These are phyloP conservation scores for Akanthomyces uredinophilus DNA, from an alignment of 2,329 filamentous ascomycete species.

Conservation along the genomic window DNA sequence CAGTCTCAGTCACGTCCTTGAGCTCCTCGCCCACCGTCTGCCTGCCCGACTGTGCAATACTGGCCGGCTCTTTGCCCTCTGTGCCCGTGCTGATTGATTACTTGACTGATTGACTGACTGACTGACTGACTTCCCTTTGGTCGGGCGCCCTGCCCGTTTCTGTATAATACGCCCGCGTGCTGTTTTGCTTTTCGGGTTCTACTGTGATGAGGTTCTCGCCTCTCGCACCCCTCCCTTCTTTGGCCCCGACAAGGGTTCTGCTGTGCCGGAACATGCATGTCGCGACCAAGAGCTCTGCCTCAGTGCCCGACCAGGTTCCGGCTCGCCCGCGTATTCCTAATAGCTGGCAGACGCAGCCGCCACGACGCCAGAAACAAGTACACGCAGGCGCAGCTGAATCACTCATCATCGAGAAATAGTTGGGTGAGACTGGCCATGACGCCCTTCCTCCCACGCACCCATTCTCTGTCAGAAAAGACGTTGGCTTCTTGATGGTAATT, in stretches of 20 bases:
- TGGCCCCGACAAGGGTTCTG: too few species aligned
- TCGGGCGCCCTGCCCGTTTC: too few species aligned
- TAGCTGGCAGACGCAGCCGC: too few species aligned
- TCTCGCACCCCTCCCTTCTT: too few species aligned
- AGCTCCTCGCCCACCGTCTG: background rate
- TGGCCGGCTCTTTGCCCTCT: background rate
- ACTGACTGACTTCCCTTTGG: too few species aligned
- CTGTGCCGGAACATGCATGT: too few species aligned
- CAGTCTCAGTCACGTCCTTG: constrained; percentile 8
- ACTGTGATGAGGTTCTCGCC: background rate
- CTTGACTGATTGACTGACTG: too few species aligned
- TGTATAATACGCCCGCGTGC: background rate
- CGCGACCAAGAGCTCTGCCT: background rate
- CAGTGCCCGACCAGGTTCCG: too few species aligned
- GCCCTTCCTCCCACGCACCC: background rate
- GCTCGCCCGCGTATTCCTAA: too few species aligned
- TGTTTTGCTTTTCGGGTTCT: background rate
- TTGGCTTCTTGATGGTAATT: background rate
- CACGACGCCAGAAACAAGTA: background rate
- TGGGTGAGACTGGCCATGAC: background rate
- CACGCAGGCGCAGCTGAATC: background rate
- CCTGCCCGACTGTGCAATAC: too few species aligned
- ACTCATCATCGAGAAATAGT: background rate
- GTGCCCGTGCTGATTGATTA: too few species aligned
- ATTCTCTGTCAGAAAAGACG: background rate